phyloP scores from a whole-genome alignment of 2,329 filamentous ascomycete genomes.

The Myriosclerotinia curreyana region DNA sequence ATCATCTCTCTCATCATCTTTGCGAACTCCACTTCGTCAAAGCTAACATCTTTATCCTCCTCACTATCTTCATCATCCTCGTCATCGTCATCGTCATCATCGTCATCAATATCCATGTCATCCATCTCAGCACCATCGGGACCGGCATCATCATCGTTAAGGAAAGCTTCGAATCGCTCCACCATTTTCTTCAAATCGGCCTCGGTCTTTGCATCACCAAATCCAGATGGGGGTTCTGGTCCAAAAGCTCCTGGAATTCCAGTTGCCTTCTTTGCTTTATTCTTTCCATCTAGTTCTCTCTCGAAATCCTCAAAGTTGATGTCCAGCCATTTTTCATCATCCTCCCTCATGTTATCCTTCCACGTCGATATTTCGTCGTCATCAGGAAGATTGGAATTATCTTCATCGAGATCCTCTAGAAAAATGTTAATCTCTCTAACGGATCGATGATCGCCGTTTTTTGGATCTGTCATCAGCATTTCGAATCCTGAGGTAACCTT shows the following conservation, averaged over 20 bases:
- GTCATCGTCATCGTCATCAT: slow-evolving; percentile 51
- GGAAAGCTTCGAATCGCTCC: slow-evolving; percentile 84
- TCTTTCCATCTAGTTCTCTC: slow-evolving; percentile 62
- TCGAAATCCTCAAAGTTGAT: slow-evolving; percentile 91
- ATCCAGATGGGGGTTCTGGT: slow-evolving; percentile 43
- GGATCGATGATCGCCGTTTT: slow-evolving; percentile 63
- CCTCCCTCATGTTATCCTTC: slow-evolving; percentile 60
- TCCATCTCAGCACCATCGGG: slow-evolving; percentile 71
- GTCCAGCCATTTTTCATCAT: slow-evolving; percentile 87
- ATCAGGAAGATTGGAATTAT: slow-evolving; percentile 55
- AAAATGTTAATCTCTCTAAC: slow-evolving; percentile 75
- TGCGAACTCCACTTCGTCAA: slow-evolving; percentile 81
- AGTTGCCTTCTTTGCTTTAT: slow-evolving; percentile 41
- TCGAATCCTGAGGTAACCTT: slow-evolving; percentile 89
- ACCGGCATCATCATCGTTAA: slow-evolving; percentile 81
- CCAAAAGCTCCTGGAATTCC: slow-evolving; percentile 32
- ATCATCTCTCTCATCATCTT: slow-evolving; percentile 92
- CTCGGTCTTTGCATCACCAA: slow-evolving; percentile 66
- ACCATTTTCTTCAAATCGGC: slow-evolving; percentile 87
- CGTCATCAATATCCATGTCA: slow-evolving; percentile 63
- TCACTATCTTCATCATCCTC: slow-evolving; percentile 56
- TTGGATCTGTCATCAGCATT: slow-evolving; percentile 69
- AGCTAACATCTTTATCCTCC: slow-evolving; percentile 73
- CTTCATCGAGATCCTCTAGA: slow-evolving; percentile 61
- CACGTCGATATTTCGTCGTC: slow-evolving; percentile 71